These are phyloP conservation scores for Ligustrum vulgare DNA, from an alignment of 257 asterid genomes.

Conservation along the genomic window DNA sequence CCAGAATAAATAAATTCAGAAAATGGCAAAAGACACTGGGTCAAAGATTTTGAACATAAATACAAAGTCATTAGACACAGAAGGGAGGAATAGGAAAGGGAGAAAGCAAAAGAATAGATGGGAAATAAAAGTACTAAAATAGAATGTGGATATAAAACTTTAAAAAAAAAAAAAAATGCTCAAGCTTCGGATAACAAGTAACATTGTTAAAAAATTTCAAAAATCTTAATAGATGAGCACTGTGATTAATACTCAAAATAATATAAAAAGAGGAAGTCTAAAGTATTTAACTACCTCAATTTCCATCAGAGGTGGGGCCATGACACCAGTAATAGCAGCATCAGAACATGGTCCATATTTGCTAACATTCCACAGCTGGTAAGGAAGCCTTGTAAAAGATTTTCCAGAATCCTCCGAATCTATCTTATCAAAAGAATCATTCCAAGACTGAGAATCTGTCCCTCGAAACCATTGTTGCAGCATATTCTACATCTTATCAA, in stretches of 20 bases:
- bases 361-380: constrained; percentile 88
- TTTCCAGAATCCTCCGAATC: constrained; percentile 41
- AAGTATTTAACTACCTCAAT: constrained; percentile 53
- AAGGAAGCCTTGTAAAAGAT: constrained; percentile 59
- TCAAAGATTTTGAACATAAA: constrained; percentile 10
- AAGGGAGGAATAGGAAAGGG: neutral
- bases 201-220: constrained; percentile 4
- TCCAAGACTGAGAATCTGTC: constrained; percentile 54
- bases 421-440: constrained; percentile 34
- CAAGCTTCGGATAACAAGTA: neutral
- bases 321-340: constrained; percentile 91
- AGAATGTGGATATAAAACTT: neutral
- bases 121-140: neutral
- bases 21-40: constrained; percentile 33
- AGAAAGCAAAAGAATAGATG: constrained; percentile 5
- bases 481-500: constrained; percentile 53
- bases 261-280: constrained; percentile 2
- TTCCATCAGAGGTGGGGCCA: constrained; percentile 98
- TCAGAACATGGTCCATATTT: constrained; percentile 84
- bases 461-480: constrained; percentile 62
- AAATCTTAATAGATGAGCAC: neutral
- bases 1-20: constrained; percentile 69
- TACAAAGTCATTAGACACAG: neutral
- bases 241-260: constrained; percentile 9
- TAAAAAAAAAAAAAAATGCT: neutral